Evolutionary conservation across 2,329 filamentous ascomycete genomes (phyloP).

Genomic region (Clonostachys sp.): DNA sequence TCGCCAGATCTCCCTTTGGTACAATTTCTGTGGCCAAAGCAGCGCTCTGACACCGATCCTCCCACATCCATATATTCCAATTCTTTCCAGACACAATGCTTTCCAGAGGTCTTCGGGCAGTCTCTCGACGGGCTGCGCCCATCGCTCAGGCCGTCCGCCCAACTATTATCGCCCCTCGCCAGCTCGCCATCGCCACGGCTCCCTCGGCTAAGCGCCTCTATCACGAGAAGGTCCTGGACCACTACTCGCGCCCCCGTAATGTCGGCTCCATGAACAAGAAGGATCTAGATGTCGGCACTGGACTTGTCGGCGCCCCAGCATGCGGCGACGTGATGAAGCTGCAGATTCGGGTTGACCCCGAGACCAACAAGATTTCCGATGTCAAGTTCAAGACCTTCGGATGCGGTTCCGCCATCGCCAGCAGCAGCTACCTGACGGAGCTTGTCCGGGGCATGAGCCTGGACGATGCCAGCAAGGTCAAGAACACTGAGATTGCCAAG

Average conservation of each 20-base stretch:
- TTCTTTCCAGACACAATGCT: constrained; percentile 23
- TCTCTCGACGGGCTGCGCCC: constrained; percentile 27
- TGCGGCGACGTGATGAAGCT: constrained; percentile 89
- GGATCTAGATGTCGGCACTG: constrained; percentile 80
- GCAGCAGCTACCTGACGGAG: constrained; percentile 90
- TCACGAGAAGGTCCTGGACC: constrained; percentile 45
- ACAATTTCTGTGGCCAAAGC: too few species aligned
- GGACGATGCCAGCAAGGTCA: constrained; percentile 86
- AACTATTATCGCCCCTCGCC: constrained; percentile 10
- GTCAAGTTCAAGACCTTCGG: constrained; percentile 99
- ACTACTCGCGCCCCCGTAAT: constrained; percentile 49
- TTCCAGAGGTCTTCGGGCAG: constrained; percentile 28
- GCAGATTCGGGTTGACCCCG: constrained; percentile 78
- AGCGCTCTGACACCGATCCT: too few species aligned
- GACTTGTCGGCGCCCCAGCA: constrained; percentile 83
- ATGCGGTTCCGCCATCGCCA: constrained; percentile 91
- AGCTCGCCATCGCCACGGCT: constrained; percentile 12
- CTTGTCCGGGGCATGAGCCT: constrained; percentile 91
- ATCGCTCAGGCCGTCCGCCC: constrained; percentile 21
- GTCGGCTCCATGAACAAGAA: constrained; percentile 63
- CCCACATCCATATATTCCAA: background rate
- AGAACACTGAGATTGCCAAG: constrained; percentile 97
- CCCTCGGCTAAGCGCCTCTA: constrained; percentile 34
- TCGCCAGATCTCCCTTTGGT: too few species aligned
- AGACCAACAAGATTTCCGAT: constrained; percentile 83